phyloP scores from a whole-genome alignment of 2,329 filamentous ascomycete genomes.

The Clarireedia sp. region DNA sequence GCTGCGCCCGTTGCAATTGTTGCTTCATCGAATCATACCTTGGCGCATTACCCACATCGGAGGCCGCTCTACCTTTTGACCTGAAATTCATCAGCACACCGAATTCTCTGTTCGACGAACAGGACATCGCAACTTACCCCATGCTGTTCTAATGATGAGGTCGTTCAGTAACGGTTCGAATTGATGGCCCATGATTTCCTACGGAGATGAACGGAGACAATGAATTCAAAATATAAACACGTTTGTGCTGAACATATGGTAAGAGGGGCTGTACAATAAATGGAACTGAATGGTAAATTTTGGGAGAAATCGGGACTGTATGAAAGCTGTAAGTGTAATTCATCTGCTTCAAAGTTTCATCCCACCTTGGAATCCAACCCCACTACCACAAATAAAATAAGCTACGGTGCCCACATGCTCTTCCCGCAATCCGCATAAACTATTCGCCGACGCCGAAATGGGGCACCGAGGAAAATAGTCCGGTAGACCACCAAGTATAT shows the following conservation, averaged over 20 bases:
- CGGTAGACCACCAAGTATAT: no score
- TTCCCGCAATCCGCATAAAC: not conserved
- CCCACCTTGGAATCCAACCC: not conserved
- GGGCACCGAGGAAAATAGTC: no score
- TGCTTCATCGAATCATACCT: conserved; percentile 45
- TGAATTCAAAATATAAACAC: not conserved
- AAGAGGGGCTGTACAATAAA: no score
- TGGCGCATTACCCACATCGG: conserved; percentile 99
- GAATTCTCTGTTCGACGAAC: not conserved
- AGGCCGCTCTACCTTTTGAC: conserved; percentile 82
- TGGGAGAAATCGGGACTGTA: no score
- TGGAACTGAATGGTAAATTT: no score
- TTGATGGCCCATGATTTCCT: conserved; percentile 50
- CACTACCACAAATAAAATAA: not conserved
- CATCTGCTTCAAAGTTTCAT: not conserved
- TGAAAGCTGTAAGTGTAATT: not conserved
- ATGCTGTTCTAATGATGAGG: conserved; percentile 78
- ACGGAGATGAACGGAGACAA: not conserved
- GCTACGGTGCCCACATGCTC: not conserved
- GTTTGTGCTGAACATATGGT: no score
- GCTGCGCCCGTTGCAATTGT: no score
- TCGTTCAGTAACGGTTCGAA: conserved; percentile 91
- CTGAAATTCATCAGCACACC: conserved; percentile 37
- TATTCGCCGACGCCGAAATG: not conserved
- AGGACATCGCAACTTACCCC: conserved; percentile 47